Evolutionary conservation across 441 rosid species (phyloP).

Genomic region (Daphne laureola): DNA sequence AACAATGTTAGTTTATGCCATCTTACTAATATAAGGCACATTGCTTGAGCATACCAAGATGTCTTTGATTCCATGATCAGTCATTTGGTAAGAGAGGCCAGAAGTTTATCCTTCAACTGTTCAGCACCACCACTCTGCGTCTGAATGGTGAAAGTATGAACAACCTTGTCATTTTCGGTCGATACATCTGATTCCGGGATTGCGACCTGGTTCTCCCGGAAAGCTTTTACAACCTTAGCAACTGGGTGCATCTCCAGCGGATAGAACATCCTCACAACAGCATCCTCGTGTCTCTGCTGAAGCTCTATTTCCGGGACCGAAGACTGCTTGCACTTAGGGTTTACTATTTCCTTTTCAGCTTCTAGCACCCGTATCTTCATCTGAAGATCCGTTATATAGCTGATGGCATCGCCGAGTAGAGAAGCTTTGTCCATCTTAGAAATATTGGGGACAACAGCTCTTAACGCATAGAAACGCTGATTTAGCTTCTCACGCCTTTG

Average conservation of each 20-base stretch:
- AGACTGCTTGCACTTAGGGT: constrained; percentile 27
- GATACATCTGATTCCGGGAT: constrained; percentile 56
- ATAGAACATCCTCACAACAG: constrained; percentile 62
- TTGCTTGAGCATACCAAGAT: not conserved
- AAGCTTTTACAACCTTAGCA: constrained; percentile 20
- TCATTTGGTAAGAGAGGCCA: constrained; percentile 49
- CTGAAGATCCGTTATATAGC: constrained; percentile 57
- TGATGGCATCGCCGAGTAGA: constrained; percentile 59
- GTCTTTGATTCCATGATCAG: constrained; percentile 8
- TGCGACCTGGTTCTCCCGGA: constrained; percentile 54
- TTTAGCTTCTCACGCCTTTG: constrained; percentile 73
- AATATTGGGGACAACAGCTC: constrained; percentile 71
- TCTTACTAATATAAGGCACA: constrained; percentile 6
- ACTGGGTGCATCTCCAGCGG: constrained; percentile 73
- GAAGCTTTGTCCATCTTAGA: constrained; percentile 80
- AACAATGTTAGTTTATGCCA: not conserved
- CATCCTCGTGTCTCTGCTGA: constrained; percentile 62
- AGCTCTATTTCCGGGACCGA: constrained; percentile 55
- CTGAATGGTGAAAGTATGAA: constrained; percentile 64
- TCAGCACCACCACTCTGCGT: constrained; percentile 62
- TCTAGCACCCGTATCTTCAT: constrained; percentile 53
- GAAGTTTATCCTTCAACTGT: constrained; percentile 77
- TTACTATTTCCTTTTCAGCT: constrained; percentile 60
- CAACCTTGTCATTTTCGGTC: constrained; percentile 45
- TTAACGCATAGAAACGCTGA: constrained; percentile 61